A percentile compares a stretch with the other conserved stretches of the same genome.
These are phyloP conservation scores for Termitomyces sp. DNA, from an alignment of 768 basidiomycete species.

Conservation along the genomic window DNA sequence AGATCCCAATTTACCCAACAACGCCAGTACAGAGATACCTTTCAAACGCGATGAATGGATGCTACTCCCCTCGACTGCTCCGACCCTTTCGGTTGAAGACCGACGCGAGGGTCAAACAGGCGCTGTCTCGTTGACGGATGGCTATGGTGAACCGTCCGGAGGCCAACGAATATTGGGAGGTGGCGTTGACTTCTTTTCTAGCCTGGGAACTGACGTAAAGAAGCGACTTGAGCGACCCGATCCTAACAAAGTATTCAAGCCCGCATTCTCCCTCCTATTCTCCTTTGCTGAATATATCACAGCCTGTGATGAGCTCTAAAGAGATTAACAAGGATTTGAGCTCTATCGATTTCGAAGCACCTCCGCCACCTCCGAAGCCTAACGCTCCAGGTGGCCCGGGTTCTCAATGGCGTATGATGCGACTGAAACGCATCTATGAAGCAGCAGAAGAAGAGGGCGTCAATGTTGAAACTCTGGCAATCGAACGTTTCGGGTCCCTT, in stretches of 20 bases:
- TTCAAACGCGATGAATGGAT: slow-evolving; percentile 87
- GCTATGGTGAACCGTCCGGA: slow-evolving; percentile 48
- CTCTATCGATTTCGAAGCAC: slow-evolving; percentile 35
- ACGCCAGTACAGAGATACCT: slow-evolving; percentile 39
- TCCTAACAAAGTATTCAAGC: slow-evolving; percentile 58
- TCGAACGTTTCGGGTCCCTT: slow-evolving; percentile 84
- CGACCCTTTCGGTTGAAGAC: slow-evolving; percentile 19
- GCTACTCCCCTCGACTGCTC: slow-evolving; percentile 45
- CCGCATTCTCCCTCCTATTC: not conserved
- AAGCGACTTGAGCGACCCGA: slow-evolving; percentile 54
- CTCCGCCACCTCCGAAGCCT: slow-evolving; percentile 38
- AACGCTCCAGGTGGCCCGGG: slow-evolving; percentile 84
- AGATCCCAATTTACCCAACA: slow-evolving; percentile 42
- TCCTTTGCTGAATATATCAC: slow-evolving; percentile 12
- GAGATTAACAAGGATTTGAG: slow-evolving; percentile 60
- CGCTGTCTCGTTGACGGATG: slow-evolving; percentile 58
- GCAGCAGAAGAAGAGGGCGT: slow-evolving; percentile 80
- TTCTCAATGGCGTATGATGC: slow-evolving; percentile 98
- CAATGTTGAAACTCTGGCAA: slow-evolving; percentile 69
- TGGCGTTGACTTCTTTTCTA: slow-evolving; percentile 85
- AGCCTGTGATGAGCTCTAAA: slow-evolving; percentile 57
- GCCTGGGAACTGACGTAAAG: slow-evolving; percentile 69
- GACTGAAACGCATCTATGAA: slow-evolving; percentile 85
- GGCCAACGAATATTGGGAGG: slow-evolving; percentile 45
- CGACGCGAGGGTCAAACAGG: slow-evolving; percentile 18